Percentiles rank a stretch among this genome's conserved stretches.
Evolutionary conservation across 257 asterid species (phyloP).

Genomic region (Schizonepeta tenuifolia): DNA sequence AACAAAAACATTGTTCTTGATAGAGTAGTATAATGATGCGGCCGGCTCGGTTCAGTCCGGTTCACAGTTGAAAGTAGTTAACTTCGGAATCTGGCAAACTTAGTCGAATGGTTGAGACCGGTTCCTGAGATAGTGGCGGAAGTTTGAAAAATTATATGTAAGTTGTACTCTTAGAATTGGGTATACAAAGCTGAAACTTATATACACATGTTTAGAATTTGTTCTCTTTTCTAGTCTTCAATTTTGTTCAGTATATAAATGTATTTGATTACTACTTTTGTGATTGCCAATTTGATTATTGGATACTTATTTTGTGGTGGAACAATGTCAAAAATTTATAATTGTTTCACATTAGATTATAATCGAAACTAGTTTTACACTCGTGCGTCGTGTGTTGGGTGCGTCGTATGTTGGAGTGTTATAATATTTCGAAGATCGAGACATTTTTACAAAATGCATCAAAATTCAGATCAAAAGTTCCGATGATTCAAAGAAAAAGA

Average conservation of each 20-base stretch:
- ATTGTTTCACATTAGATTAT: neutral
- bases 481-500: too few relatives aligned
- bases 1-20: slow-evolving; percentile 11
- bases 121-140: slow-evolving; percentile 36
- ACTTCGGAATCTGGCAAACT: neutral
- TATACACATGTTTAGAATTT: slow-evolving; percentile 2
- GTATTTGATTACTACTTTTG: neutral
- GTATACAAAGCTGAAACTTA: slow-evolving; percentile 28
- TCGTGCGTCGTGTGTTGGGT: too few relatives aligned
- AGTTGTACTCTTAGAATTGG: slow-evolving; percentile 34
- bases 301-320: neutral
- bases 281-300: neutral
- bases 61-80: slow-evolving; percentile 32
- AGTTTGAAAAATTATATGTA: slow-evolving; percentile 29
- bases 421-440: too few relatives aligned
- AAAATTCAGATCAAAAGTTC: too few relatives aligned
- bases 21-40: slow-evolving; percentile 40
- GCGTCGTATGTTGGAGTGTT: too few relatives aligned
- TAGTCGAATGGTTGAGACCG: neutral
- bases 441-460: too few relatives aligned
- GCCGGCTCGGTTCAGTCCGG: slow-evolving; percentile 18
- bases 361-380: neutral
- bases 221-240: neutral
- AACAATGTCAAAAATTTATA: neutral
- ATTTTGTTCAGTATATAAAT: neutral